Evolutionary conservation across 2,329 filamentous ascomycete species (phyloP), one percentile per base, ranked within the genome.

Genomic region (Talaromyces atroroseus): DNA sequence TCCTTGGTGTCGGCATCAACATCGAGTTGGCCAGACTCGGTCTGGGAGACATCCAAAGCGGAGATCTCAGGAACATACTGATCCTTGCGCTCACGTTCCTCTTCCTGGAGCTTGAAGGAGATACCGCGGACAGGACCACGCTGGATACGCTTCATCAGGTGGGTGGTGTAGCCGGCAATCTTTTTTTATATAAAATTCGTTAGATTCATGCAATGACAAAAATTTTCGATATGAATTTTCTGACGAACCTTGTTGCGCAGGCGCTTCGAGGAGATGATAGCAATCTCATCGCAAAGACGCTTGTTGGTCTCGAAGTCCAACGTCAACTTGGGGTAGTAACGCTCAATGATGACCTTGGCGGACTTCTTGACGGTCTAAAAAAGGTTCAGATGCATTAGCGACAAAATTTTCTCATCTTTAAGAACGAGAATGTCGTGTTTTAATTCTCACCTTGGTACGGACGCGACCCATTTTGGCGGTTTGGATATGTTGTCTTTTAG

Each of bases 271-370:
- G 94, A 90, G 76, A 99, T 99, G 80, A 99, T 95, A 75, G 94
- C 94, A 72, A 99, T 94, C 82, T 99, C 94, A 91, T 97, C 94
- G 83, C 94, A 97, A 74, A 97, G 95, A 73, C 91, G 85, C 89
- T 96, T 96, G 89, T 96, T 96, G 86, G 90, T 96, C 88, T 99
- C 94, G 83, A 99, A 99, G 84, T 99, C 94, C 75, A 97, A 90
- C 65, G 92, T 96, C 78, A 99, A 85, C 81, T 90, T 91, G 76
- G 94, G 94, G 82, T 95, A 95, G 84, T 94, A 95, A 68, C 89
- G 86, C 88, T 96, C 92, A 81, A 99, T 97, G 83, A 97, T 92
- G 85, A 96, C 91, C 89, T 99, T 99, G 82, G 94, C 92, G 84
- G 86, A 88, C 79, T 87, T 86, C 82, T 88, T 88, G 73, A 88